A percentile compares a stretch with the other conserved stretches of the same genome.
phyloP scores from a whole-genome alignment of 352 stramenopile genomes.

The Phytophthora crassamura region DNA sequence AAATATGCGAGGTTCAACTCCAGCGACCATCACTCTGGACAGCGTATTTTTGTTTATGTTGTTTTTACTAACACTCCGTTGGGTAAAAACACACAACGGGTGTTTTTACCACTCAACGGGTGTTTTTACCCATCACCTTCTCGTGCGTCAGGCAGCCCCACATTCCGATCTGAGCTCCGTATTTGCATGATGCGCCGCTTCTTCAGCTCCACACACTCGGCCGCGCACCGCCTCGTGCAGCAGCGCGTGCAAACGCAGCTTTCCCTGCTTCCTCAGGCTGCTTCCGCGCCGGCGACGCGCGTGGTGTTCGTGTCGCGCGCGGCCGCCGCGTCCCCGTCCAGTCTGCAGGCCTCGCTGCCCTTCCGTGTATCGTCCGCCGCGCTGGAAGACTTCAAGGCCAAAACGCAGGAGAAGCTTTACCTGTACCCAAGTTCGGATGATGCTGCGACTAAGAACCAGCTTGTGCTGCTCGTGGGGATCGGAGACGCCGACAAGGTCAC shows the following conservation, averaged over 20 bases:
- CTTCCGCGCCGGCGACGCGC: slow-evolving; percentile 41
- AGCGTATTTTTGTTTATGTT: too few relatives aligned
- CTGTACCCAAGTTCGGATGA: slow-evolving; percentile 68
- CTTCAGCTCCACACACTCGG: slow-evolving; percentile 42
- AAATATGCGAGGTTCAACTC: too few relatives aligned
- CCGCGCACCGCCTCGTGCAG: slow-evolving; percentile 67
- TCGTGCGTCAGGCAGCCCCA: not conserved
- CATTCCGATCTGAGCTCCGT: not conserved
- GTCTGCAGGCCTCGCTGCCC: slow-evolving; percentile 54
- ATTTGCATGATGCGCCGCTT: slow-evolving; percentile 46
- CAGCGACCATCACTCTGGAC: too few relatives aligned
- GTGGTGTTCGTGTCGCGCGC: slow-evolving; percentile 62
- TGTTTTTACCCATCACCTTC: not conserved
- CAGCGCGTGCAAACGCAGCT: slow-evolving; percentile 66
- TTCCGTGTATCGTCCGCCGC: slow-evolving; percentile 71
- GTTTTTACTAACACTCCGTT: too few relatives aligned
- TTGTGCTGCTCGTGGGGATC: slow-evolving; percentile 80
- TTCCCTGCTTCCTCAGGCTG: slow-evolving; percentile 35
- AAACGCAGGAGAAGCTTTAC: slow-evolving; percentile 71
- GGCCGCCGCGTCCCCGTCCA: slow-evolving; percentile 7
- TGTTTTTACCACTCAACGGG: too few relatives aligned
- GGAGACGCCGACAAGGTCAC: slow-evolving; percentile 71
- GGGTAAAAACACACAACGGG: too few relatives aligned
- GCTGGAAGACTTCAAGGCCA: slow-evolving; percentile 73
- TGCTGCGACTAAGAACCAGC: slow-evolving; percentile 44